phyloP scores from a whole-genome alignment of 371 early-diverging fungal genomes.

The Lichtheimia ramosa region DNA sequence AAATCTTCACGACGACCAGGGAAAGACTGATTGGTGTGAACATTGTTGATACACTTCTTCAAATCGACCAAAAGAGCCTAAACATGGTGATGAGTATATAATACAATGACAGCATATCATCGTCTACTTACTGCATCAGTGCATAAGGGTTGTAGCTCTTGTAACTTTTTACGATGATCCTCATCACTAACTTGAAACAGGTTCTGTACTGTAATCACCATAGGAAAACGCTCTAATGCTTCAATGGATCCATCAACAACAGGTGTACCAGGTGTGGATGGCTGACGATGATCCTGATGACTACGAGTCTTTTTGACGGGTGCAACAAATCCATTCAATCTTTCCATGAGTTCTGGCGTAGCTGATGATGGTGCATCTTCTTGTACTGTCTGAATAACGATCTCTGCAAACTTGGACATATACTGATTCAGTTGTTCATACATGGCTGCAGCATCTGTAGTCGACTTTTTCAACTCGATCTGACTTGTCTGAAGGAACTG shows the following conservation, averaged over 20 bases:
- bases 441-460: constrained; percentile 22
- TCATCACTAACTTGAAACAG: constrained; percentile 39
- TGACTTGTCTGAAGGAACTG: constrained; percentile 36
- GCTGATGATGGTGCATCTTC: constrained; percentile 38
- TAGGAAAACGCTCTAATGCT: constrained; percentile 37
- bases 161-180: constrained; percentile 41
- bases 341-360: constrained; percentile 41
- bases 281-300: constrained; percentile 16
- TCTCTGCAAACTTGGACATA: constrained; percentile 32
- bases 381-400: constrained; percentile 40
- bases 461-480: constrained; percentile 22
- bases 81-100: not conserved
- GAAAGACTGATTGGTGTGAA: constrained; percentile 46
- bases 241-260: constrained; percentile 27
- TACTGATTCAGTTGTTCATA: constrained; percentile 33
- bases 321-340: constrained; percentile 27
- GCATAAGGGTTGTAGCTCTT: constrained; percentile 41
- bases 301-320: constrained; percentile 13
- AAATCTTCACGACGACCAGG: constrained; percentile 54
- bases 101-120: not conserved
- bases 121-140: constrained; percentile 43
- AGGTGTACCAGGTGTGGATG: constrained; percentile 13
- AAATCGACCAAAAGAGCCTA: constrained; percentile 47
- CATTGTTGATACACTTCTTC: constrained; percentile 48
- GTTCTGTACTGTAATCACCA: constrained; percentile 45